Percentiles rank a stretch among this genome's conserved stretches.
phyloP scores from a whole-genome alignment of 345 rosid species.

The Draba incana region DNA sequence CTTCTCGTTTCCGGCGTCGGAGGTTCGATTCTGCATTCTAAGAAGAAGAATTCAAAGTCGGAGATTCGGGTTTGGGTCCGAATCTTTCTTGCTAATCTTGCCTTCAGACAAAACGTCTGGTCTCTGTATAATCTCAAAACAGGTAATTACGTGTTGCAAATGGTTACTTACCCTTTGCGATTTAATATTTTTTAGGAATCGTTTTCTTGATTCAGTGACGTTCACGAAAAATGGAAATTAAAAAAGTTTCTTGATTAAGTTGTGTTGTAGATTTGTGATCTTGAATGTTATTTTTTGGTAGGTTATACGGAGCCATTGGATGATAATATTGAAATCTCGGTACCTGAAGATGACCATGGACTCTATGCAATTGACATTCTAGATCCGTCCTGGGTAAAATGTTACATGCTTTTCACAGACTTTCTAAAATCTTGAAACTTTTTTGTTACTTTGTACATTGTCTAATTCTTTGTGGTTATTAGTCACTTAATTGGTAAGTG shows the following conservation, averaged over 20 bases:
- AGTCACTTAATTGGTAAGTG: not conserved
- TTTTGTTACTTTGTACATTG: not conserved
- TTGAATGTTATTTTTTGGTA: constrained; percentile 42
- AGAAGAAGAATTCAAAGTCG: constrained; percentile 57
- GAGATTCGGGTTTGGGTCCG: constrained; percentile 88
- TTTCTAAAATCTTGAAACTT: not conserved
- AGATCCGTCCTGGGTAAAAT: constrained; percentile 76
- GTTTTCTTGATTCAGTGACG: too few relatives aligned
- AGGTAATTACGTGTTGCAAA: constrained; percentile 42
- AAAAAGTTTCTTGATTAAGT: too few relatives aligned
- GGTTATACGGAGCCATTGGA: constrained; percentile 82
- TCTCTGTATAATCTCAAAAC: constrained; percentile 77
- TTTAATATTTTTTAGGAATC: too few relatives aligned
- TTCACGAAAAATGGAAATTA: too few relatives aligned
- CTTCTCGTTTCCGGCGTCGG: constrained; percentile 82
- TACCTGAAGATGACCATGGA: constrained; percentile 90
- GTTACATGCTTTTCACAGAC: too few relatives aligned
- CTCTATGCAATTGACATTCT: constrained; percentile 79
- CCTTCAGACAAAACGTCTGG: constrained; percentile 77
- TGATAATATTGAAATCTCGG: constrained; percentile 59
- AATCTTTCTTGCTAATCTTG: constrained; percentile 71
- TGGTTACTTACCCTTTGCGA: too few relatives aligned
- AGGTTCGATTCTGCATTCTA: constrained; percentile 75
- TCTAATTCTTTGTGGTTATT: not conserved
- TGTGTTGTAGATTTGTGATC: not conserved